phyloP scores from a whole-genome alignment of 2,329 filamentous ascomycete genomes.

The Chalara sp. region DNA sequence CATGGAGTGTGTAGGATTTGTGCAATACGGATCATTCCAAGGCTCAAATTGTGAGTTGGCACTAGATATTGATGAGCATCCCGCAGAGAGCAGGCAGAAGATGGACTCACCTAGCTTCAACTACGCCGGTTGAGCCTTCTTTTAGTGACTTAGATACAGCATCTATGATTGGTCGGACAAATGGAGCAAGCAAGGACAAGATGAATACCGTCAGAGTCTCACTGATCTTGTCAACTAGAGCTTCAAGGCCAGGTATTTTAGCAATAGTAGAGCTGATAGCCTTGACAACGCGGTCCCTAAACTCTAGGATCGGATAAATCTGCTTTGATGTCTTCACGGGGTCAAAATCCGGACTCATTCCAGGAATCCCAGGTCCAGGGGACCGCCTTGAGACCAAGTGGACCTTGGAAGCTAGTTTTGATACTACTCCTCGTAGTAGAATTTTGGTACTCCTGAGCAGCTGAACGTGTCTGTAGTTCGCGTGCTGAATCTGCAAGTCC shows the following conservation, averaged over 20 bases:
- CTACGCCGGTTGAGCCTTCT: conserved; percentile 69
- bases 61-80: conserved; percentile 22
- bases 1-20: conserved; percentile 76
- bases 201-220: conserved; percentile 91
- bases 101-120: conserved; percentile 36
- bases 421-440: conserved; percentile 28
- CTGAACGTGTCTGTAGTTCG: conserved; percentile 52
- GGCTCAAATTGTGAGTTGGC: conserved; percentile 71
- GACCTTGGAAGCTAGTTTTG: conserved; percentile 13
- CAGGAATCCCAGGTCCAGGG: conserved; percentile 47
- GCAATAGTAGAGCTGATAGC: conserved; percentile 77
- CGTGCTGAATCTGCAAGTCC: conserved; percentile 62
- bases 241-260: conserved; percentile 84
- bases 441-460: conserved; percentile 58
- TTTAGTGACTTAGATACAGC: conserved; percentile 80
- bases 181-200: conserved; percentile 83
- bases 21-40: conserved; percentile 69
- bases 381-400: conserved; percentile 30
- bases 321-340: conserved; percentile 68
- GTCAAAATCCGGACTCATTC: conserved; percentile 71
- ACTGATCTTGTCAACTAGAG: conserved; percentile 82
- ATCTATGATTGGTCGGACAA: conserved; percentile 85
- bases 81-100: too few species aligned
- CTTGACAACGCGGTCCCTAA: conserved; percentile 89
- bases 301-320: conserved; percentile 92